Base-by-base conservation (phyloP, 2,329 filamentous ascomycete genomes). In the Talaromyces sp. region DNA sequence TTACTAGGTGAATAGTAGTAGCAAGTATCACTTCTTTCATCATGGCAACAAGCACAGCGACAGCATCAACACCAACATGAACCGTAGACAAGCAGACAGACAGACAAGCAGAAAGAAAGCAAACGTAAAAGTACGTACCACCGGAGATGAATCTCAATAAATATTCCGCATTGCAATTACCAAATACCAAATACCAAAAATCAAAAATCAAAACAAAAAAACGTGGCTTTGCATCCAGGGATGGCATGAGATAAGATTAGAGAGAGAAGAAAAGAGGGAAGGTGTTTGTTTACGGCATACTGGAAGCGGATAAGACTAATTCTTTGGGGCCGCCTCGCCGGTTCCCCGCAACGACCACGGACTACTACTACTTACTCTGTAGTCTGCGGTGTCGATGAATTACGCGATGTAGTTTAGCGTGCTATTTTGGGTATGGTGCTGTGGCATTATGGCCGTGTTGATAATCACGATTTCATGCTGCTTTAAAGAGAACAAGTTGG, bases 221-320 rank as follows among this genome's bases (percentile, higher is more conserved):
- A 56, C 36, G 10, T 27, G 34, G 16, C 31, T n/a, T 23, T 33
- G 14, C 34, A 55, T 27, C 23, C 28, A 27, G 5, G 53, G 31
- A 27, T 56, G 53, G 31, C 23, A 36, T 56, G 53, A 31, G 5
- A 54, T 31, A 23, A 23, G 18, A 10, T 23, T 23, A 23, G 23
- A 23, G 23, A 23, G 23, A 23, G 23, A 23, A 23, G 23, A 23
- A 23, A 23, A 23, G 23, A 3, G 27, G 6, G 12, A 12, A 34
- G 10, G 54, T 56, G 18, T 56, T 56, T 56, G 54, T 56, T 56
- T 56, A 56, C 54, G 31, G 44, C 44, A 47, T 47, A 47, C 44
- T 47, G 44, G 18, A 47, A 9, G 44, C n/a, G 44, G 44, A 47
- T 47, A 47, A 47, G 44, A n/a, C 16, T 10, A 3, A 1, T 12